These are phyloP conservation scores for Podaxis sp. DNA, from an alignment of 768 basidiomycete species.

Conservation along the genomic window DNA sequence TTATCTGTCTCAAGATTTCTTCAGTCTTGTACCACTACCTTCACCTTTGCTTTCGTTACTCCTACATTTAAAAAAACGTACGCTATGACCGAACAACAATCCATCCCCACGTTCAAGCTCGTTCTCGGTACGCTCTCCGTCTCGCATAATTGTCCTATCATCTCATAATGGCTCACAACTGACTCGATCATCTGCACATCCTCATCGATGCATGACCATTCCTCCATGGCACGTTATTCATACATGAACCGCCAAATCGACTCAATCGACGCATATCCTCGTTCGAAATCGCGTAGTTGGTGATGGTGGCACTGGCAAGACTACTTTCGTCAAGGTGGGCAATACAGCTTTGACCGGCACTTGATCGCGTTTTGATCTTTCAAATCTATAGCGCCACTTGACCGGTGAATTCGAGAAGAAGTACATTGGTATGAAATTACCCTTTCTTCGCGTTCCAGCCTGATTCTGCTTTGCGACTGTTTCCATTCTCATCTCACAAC, in stretches of 20 bases:
- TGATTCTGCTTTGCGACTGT: background rate
- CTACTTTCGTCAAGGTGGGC: conserved; percentile 94
- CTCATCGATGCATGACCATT: conserved; percentile 57
- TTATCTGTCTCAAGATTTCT: conserved; percentile 39
- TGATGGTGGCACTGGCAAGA: conserved; percentile 97
- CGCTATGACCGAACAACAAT: conserved; percentile 40
- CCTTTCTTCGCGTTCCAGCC: conserved; percentile 19
- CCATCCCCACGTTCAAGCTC: conserved; percentile 94
- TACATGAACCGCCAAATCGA: conserved; percentile 19
- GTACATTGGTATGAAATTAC: conserved; percentile 78
- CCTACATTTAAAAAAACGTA: conserved; percentile 15
- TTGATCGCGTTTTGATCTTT: conserved; percentile 40
- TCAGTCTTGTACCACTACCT: conserved; percentile 34
- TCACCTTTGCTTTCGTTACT: conserved; percentile 25
- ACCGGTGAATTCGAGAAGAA: conserved; percentile 99
- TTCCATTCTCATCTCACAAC: conserved; percentile 19
- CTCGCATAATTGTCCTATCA: conserved; percentile 10
- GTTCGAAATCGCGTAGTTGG: conserved; percentile 57
- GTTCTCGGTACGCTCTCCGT: conserved; percentile 76
- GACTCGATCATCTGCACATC: conserved; percentile 28
- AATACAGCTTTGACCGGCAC: background rate
- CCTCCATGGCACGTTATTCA: conserved; percentile 24
- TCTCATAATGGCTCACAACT: conserved; percentile 22
- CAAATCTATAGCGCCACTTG: conserved; percentile 78
- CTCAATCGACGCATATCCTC: conserved; percentile 16